phyloP scores from a whole-genome alignment of 768 basidiomycete species.

The Leucogyrophana mollusca region DNA sequence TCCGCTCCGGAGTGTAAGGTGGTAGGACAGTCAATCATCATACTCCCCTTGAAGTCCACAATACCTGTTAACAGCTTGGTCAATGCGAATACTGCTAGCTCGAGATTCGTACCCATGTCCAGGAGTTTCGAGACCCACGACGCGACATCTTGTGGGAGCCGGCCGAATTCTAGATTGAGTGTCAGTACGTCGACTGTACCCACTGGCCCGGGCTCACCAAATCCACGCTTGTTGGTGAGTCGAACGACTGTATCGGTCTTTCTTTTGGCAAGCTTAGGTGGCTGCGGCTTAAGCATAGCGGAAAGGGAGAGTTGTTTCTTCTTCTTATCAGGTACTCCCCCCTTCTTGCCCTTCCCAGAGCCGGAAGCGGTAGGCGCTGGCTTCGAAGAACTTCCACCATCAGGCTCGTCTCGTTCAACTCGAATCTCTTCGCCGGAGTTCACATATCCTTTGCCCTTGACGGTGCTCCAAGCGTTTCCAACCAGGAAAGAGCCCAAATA shows the following conservation, averaged over 20 bases:
- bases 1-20: slow-evolving; percentile 71
- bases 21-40: slow-evolving; percentile 77
- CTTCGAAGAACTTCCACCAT: slow-evolving; percentile 25
- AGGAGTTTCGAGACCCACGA: slow-evolving; percentile 74
- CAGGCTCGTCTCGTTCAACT: slow-evolving; percentile 53
- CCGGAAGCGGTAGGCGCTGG: slow-evolving; percentile 21
- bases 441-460: slow-evolving; percentile 69
- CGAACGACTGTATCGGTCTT: slow-evolving; percentile 65
- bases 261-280: slow-evolving; percentile 46
- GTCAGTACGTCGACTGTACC: background rate
- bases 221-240: slow-evolving; percentile 60
- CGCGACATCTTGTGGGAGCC: slow-evolving; percentile 67
- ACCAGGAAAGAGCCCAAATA: slow-evolving; percentile 72
- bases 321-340: slow-evolving; percentile 21
- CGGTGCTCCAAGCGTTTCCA: slow-evolving; percentile 77
- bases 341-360: slow-evolving; percentile 35
- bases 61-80: slow-evolving; percentile 40
- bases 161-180: slow-evolving; percentile 64
- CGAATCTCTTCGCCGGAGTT: slow-evolving; percentile 58
- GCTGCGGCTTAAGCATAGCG: slow-evolving; percentile 62
- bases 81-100: background rate
- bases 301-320: slow-evolving; percentile 69
- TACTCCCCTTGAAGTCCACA: slow-evolving; percentile 63
- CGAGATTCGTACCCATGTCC: slow-evolving; percentile 53
- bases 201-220: slow-evolving; percentile 44